Evolutionary conservation across 805 yeast genomes (phyloP), one percentile per base, ranked within the genome.

Genomic region (Komagataella kurtzmanii): DNA sequence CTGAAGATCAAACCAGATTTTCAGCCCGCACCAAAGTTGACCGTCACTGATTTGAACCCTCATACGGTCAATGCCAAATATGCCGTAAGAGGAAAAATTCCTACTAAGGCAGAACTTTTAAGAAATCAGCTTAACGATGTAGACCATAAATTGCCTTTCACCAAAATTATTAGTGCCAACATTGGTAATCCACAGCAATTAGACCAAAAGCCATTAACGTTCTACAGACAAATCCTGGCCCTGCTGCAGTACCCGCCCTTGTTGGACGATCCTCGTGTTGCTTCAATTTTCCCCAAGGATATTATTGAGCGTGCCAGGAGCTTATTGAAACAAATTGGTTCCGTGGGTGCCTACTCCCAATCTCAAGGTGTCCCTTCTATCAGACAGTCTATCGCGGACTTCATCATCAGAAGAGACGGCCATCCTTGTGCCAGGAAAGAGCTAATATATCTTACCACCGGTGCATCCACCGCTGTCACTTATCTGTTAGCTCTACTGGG

Each of bases 101-200:
- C 99, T n/a, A 79, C 84, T 55, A 80, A 88, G 58, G 98, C 99
- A 23, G 98, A 91, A 60, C 86, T 88, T 62, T 70, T 93, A 53
- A 74, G 82, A 53, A 69, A 67, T 7, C 76, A 79, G 57, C 72
- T 93, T 45, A 63, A 65, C 8, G 64, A 69, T 46, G 72, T 77
- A 45, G 82, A 85, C 23, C 73, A 71, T 17, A 79, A 85, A 4
- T 70, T 88, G 56, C 95, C 96, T 0, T 93, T 89, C 63, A 68
- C 76, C 46, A 71, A 77, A 54, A 86, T 93, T 59, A 85, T 95
- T 63, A 83, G 80, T 61, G 93, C 97, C 56, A 93, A 93, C 65
- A 93, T 93, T 56, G 99, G 99, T 30, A 93, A 93, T 65, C 99
- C 99, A 2, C 99, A 93, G 68, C 98, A 91, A 65, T 74, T 93